Evolutionary conservation across 768 basidiomycete species (phyloP), one percentile per base, ranked within the genome.

Genomic region (Lactarius hengduanensis): DNA sequence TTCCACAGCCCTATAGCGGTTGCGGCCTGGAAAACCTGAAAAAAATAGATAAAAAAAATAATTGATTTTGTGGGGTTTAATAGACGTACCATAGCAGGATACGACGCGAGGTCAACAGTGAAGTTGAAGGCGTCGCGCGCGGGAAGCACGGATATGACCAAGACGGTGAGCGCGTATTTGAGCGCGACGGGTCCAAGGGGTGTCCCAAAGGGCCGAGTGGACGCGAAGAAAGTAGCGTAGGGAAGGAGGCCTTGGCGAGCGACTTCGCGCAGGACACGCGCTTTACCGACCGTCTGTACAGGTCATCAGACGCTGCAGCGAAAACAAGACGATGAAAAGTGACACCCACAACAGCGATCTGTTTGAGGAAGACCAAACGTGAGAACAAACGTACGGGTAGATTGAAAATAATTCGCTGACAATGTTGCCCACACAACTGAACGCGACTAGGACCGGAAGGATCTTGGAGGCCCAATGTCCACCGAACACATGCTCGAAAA

Each of bases 201-300:
- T 1, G 83, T 83, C 36, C 80, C 81, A 61, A 84, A 82, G 4
- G 83, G 83, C 57, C 76, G 74, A 10, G 78, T 82, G 3, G 80
- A 80, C 2, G 81, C 77, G 71, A 82, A 84, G 72, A 84, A 80
- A 6, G 70, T 73, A 2, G 82, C 78, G 58, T 76, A 83, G 0
- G 84, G 84, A 20, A 85, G 74, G 5, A 85, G 74, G 13, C 83
- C 83, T 74, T 84, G 83, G 57, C 84, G 77, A 16, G 80, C 83
- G 38, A 83, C 76, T 72, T 85, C 84, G 28, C 83, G 79, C 34
- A 84, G 75, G 56, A 83, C 74, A 45, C 83, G 78, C 16, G 81
- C 75, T 72, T 80, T 74, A 9, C 79, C 81, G 62, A 82, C 75
- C 47, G 78, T 73, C 72, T 74, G 41, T 11, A 26, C 34, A 16